Percentiles rank a stretch among this genome's conserved stretches.
Evolutionary conservation across 192 early-diverging fungal genomes (phyloP).

Genomic region (Thamnidium elegans): DNA sequence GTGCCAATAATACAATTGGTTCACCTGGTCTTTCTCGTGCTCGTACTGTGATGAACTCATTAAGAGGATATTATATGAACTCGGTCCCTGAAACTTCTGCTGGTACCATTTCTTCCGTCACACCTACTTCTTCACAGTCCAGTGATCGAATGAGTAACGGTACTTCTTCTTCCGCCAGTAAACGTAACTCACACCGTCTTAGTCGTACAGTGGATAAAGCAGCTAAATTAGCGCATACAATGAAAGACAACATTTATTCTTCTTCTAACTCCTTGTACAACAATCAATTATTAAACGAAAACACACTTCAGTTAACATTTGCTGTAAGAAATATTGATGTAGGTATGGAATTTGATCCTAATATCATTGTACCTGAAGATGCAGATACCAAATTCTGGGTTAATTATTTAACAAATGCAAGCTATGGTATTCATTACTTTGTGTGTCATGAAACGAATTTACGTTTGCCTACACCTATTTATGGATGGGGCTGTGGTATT

Average conservation of each 20-base stretch:
- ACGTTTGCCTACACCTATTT: constrained; percentile 7
- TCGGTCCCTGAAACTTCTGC: neutral
- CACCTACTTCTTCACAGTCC: neutral
- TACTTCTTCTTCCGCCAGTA: neutral
- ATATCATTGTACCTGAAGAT: constrained; percentile 19
- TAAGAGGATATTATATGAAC: constrained; percentile 20
- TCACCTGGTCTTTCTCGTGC: constrained; percentile 28
- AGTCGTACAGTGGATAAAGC: constrained; percentile 32
- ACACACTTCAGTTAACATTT: neutral
- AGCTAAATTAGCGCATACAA: constrained; percentile 14
- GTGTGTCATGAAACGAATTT: constrained; percentile 21
- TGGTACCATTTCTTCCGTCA: neutral
- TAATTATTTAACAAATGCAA: constrained; percentile 29
- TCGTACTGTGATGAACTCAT: constrained; percentile 30
- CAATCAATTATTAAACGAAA: neutral
- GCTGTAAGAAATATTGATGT: constrained; percentile 10
- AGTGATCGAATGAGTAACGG: neutral
- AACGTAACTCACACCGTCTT: constrained; percentile 25
- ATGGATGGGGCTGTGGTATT: constrained; percentile 31
- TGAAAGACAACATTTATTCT: constrained; percentile 10
- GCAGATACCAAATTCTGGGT: constrained; percentile 26
- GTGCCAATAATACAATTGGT: neutral
- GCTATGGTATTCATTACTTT: constrained; percentile 37
- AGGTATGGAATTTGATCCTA: constrained; percentile 17
- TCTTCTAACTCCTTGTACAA: neutral